Evolutionary conservation across 2,329 filamentous ascomycete genomes (phyloP).

Genomic region (Fusarium sp.): DNA sequence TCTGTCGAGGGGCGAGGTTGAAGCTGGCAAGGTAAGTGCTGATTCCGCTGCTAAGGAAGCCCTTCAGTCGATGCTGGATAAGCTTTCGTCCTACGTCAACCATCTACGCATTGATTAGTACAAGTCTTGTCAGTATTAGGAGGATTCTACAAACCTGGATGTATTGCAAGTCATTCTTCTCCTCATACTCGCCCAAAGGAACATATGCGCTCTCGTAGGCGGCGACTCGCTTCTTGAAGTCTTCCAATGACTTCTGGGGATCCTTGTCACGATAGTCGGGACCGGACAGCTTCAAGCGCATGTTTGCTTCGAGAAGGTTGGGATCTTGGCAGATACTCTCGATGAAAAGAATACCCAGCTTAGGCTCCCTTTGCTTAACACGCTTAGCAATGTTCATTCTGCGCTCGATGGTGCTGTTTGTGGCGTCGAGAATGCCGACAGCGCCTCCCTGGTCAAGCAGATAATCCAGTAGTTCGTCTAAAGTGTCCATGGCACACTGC

Average conservation of each 20-base stretch:
- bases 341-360: conserved; percentile 91
- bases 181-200: conserved; percentile 89
- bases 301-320: conserved; percentile 89
- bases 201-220: conserved; percentile 96
- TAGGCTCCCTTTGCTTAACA: conserved; percentile 84
- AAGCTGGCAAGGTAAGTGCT: conserved; percentile 97
- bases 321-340: conserved; percentile 93
- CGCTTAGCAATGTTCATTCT: conserved; percentile 85
- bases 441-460: conserved; percentile 84
- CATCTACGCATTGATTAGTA: conserved; percentile 68
- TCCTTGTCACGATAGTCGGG: conserved; percentile 97
- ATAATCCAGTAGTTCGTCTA: conserved; percentile 93
- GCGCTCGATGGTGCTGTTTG: conserved; percentile 91
- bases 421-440: conserved; percentile 95
- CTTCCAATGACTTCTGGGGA: conserved; percentile 81
- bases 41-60: conserved; percentile 91
- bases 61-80: conserved; percentile 87
- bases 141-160: conserved; percentile 70
- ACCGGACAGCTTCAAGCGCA: conserved; percentile 94
- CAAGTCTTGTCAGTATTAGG: not conserved
- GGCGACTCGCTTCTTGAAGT: conserved; percentile 92
- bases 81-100: conserved; percentile 97
- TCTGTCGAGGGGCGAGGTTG: conserved; percentile 93
- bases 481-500: conserved; percentile 89
- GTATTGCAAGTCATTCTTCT: conserved; percentile 90